A percentile compares a stretch with the other conserved stretches of the same genome.
phyloP scores from a whole-genome alignment of 1,284 basidiomycete genomes.

The Pyrrhoderma lamaoense region DNA sequence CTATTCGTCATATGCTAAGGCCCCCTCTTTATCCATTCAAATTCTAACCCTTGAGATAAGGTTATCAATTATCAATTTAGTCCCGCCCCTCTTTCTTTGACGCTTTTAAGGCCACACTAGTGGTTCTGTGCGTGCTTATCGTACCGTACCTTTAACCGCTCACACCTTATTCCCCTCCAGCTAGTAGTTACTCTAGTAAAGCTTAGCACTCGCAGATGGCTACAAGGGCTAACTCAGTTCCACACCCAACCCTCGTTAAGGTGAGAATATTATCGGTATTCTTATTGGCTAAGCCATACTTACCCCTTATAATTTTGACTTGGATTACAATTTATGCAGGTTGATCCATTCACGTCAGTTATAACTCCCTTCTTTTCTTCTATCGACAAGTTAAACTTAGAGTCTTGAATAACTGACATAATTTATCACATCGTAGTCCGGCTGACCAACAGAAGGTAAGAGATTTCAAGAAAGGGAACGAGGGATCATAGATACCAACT shows the following conservation, averaged over 20 bases:
- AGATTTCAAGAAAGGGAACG: not conserved
- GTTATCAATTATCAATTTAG: no score
- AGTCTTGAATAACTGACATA: not conserved
- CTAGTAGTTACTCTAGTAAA: not conserved
- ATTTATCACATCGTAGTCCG: conserved; percentile 33
- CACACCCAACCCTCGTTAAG: conserved; percentile 44
- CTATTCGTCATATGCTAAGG: no score
- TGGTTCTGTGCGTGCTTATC: no score
- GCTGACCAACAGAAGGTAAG: conserved; percentile 56
- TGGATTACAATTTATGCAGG: conserved; percentile 32
- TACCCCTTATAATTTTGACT: not conserved
- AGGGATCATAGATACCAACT: no score
- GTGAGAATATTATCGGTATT: conserved; percentile 20
- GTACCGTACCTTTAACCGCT: not conserved
- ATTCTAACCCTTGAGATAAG: no score
- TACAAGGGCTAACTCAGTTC: conserved; percentile 48
- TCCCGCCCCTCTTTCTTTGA: no score
- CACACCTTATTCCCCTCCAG: not conserved
- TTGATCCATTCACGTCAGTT: conserved; percentile 46
- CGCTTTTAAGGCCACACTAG: no score
- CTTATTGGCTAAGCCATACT: no score
- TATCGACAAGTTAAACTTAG: no score
- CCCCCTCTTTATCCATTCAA: no score
- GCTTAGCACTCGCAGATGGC: no score
- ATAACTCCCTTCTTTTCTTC: not conserved